Percentiles rank a stretch among this genome's conserved stretches.
Conservation (phyloP, 768 basidiomycete genomes). For the Phaeotremella skinneri region DNA sequence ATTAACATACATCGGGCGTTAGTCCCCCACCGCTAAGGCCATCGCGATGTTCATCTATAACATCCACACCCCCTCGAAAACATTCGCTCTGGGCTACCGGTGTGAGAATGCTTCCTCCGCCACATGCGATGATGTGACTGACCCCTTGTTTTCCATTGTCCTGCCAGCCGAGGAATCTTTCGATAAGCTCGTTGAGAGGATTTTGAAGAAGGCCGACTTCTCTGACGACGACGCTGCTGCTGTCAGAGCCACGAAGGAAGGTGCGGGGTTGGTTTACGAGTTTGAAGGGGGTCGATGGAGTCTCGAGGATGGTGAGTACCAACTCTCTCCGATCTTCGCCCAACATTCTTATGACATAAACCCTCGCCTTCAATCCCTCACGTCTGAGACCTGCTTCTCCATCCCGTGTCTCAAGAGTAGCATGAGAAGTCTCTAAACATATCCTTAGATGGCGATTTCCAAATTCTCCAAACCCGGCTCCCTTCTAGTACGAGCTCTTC, state of each 20-base stretch:
- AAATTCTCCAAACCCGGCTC: constrained; percentile 76
- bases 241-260: constrained; percentile 29
- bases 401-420: too few relatives aligned
- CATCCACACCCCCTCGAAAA: constrained; percentile 44
- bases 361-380: too few relatives aligned
- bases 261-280: constrained; percentile 74
- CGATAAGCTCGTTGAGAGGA: constrained; percentile 24
- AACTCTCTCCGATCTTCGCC: not conserved
- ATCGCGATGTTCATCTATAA: constrained; percentile 37
- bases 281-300: constrained; percentile 77
- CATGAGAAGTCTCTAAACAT: constrained; percentile 1
- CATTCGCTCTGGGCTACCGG: constrained; percentile 34
- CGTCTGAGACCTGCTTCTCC: too few relatives aligned
- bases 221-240: constrained; percentile 7
- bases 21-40: too few relatives aligned
- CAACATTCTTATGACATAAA: not conserved
- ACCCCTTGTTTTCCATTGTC: not conserved
- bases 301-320: constrained; percentile 73
- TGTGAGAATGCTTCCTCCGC: too few relatives aligned
- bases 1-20: too few relatives aligned
- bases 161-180: constrained; percentile 23
- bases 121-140: not conserved
- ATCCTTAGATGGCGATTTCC: constrained; percentile 72
- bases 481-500: constrained; percentile 39
- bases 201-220: constrained; percentile 26